Evolutionary conservation across 2,329 filamentous ascomycete species (phyloP).

Genomic region (Aspergillus ibericus): DNA sequence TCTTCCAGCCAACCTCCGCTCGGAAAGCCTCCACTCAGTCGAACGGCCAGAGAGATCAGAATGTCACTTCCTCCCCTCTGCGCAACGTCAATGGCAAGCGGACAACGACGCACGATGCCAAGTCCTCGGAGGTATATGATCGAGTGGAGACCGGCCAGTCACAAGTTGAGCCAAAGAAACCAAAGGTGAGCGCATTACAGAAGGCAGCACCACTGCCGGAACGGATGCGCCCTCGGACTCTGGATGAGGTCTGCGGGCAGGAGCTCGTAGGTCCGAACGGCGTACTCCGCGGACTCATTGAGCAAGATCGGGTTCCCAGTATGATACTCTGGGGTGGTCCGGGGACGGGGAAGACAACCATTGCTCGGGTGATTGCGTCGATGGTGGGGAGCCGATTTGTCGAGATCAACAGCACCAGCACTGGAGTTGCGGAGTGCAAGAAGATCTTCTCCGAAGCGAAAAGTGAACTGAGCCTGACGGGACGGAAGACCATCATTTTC

Average conservation of each 20-base stretch:
- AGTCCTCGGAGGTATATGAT: slow-evolving; percentile 23
- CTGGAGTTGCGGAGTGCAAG: slow-evolving; percentile 86
- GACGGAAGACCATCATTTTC: slow-evolving; percentile 91
- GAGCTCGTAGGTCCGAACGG: slow-evolving; percentile 83
- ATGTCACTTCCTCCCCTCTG: slow-evolving; percentile 25
- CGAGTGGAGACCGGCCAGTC: slow-evolving; percentile 17
- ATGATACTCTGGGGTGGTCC: slow-evolving; percentile 79
- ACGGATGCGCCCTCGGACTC: slow-evolving; percentile 79
- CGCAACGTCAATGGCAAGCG: slow-evolving; percentile 34
- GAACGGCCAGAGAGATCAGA: slow-evolving; percentile 24
- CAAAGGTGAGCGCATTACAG: slow-evolving; percentile 63
- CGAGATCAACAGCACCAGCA: slow-evolving; percentile 91
- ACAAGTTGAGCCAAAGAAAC: slow-evolving; percentile 58
- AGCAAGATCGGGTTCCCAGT: slow-evolving; percentile 80
- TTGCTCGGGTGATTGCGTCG: slow-evolving; percentile 83
- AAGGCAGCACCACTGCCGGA: slow-evolving; percentile 84
- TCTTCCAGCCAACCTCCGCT: slow-evolving; percentile 56
- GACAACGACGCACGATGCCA: slow-evolving; percentile 29
- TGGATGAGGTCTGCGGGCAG: slow-evolving; percentile 88
- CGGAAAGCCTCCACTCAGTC: slow-evolving; percentile 40
- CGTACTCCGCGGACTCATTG: slow-evolving; percentile 82
- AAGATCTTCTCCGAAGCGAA: slow-evolving; percentile 84
- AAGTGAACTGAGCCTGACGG: slow-evolving; percentile 76
- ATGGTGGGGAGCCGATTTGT: slow-evolving; percentile 83
- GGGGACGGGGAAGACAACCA: slow-evolving; percentile 61